Conservation (phyloP, 106 monocot species). For the Xerophyta viscosa region DNA sequence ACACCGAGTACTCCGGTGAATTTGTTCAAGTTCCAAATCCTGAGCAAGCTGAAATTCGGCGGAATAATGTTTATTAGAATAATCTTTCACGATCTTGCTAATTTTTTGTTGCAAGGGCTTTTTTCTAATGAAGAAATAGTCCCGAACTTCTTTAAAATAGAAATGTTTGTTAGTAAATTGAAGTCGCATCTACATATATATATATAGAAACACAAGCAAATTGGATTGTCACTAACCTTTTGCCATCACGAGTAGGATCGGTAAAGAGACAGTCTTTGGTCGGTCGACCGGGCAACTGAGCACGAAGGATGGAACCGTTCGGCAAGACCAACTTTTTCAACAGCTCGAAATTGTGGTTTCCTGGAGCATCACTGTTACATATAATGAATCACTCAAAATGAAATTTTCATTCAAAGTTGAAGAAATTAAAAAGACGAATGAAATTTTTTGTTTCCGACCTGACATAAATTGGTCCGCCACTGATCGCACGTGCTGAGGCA, state of each 20-base stretch:
- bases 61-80: neutral
- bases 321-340: slow-evolving; percentile 86
- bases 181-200: no score
- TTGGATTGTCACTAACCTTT: slow-evolving; percentile 23
- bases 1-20: slow-evolving; percentile 85
- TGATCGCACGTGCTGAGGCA: slow-evolving; percentile 83
- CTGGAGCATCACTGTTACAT: slow-evolving; percentile 72
- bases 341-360: slow-evolving; percentile 82
- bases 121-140: neutral
- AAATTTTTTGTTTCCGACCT: no score
- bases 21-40: slow-evolving; percentile 99
- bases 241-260: slow-evolving; percentile 80
- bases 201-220: neutral
- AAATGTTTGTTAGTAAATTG: neutral
- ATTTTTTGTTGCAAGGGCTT: no score
- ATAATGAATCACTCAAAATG: neutral
- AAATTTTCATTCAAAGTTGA: no score
- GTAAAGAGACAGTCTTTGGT: slow-evolving; percentile 86
- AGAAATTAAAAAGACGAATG: no score
- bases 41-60: slow-evolving; percentile 50
- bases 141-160: no score
- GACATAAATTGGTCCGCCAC: slow-evolving; percentile 95
- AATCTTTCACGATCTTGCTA: no score
- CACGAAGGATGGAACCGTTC: slow-evolving; percentile 85
- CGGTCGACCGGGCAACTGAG: slow-evolving; percentile 79